Percentiles rank a stretch among this genome's conserved stretches.
Evolutionary conservation across 148 eudicot species (phyloP).

Genomic region (Fagopyrum homotropicum): DNA sequence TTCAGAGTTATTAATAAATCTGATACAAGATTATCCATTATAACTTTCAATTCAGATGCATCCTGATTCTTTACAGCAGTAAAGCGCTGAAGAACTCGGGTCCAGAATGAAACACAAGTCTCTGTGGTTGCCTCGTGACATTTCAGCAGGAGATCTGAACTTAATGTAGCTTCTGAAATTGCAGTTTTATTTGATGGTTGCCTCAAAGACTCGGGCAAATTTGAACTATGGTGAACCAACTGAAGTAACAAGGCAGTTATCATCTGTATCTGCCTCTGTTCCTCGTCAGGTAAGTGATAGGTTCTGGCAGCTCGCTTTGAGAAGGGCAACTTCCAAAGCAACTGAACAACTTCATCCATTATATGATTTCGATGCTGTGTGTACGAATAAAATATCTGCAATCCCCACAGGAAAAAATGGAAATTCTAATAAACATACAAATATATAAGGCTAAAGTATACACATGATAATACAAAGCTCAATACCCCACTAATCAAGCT

Average conservation of each 20-base stretch:
- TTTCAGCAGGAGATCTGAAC: constrained; percentile 45
- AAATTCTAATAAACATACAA: background rate
- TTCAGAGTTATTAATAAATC: constrained; percentile 79
- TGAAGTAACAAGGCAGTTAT: constrained; percentile 75
- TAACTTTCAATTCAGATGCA: constrained; percentile 72
- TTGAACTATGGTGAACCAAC: constrained; percentile 79
- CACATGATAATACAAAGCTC: background rate
- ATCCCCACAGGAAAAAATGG: constrained; percentile 15
- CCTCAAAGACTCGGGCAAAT: constrained; percentile 80
- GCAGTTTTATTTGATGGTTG: constrained; percentile 37
- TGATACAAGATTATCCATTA: constrained; percentile 77
- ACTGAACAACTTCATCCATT: constrained; percentile 75
- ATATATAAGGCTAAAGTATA: background rate
- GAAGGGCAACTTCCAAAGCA: constrained; percentile 75
- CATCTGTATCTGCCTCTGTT: constrained; percentile 95
- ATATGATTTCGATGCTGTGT: constrained; percentile 80
- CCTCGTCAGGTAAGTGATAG: constrained; percentile 92
- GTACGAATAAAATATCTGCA: constrained; percentile 78
- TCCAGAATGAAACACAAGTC: constrained; percentile 89
- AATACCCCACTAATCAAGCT: constrained; percentile 82
- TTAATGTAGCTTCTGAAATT: constrained; percentile 53
- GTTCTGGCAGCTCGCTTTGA: constrained; percentile 74
- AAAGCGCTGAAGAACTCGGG: constrained; percentile 79
- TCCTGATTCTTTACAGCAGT: constrained; percentile 72
- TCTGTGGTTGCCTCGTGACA: constrained; percentile 91